Evolutionary conservation across 2,329 filamentous ascomycete species (phyloP), one percentile per base, ranked within the genome.

Genomic region (Alternaria solani): DNA sequence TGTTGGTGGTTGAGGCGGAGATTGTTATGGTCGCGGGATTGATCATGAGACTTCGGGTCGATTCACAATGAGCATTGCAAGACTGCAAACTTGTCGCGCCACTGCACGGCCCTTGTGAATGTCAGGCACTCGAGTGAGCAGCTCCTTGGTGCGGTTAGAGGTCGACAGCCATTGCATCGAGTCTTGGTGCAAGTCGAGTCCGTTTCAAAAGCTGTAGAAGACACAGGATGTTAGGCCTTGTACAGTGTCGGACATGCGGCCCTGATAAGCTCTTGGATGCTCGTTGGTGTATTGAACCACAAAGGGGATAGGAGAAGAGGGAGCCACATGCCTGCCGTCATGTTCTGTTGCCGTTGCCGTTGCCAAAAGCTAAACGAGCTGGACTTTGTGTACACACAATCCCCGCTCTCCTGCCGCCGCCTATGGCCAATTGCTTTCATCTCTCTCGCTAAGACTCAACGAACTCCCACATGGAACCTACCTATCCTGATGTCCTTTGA

Each of bases 351-450:
- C 39, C 14, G 9, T 34, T n/a, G 2, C 39, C 51, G 14, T 11
- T n/a, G 39, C 32, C 39, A 5, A 2, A 53, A 16, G 41, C 51
- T 26, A 43, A 53, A 43, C 51, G 18, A 30, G n/a, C 26, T 42
- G 49, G 49, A 42, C 38, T 26, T 25, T 52, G 49, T 52, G 26
- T 23, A 32, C 39, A 53, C 34, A 14, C 28, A 53, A 43, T 43
- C 39, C 39, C 18, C 39, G 26, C 26, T 20, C 38, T n/a, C 36
- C 38, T 42, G 36, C 49, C 28, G 28, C 51, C 39, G 20, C 39
- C 20, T 41, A 36, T 41, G 26, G 38, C 18, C 30, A 49, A 5
- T 49, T 14, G 20, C 32, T 20, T 30, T 36, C 46, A 5, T n/a
- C 14, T 49, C 38, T 41, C 38, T 53, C 51, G 39, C 39, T 53